A percentile compares a stretch with the other conserved stretches of the same genome.
Conservation (phyloP, 805 yeast genomes). For the Teunomyces gatunensis region DNA sequence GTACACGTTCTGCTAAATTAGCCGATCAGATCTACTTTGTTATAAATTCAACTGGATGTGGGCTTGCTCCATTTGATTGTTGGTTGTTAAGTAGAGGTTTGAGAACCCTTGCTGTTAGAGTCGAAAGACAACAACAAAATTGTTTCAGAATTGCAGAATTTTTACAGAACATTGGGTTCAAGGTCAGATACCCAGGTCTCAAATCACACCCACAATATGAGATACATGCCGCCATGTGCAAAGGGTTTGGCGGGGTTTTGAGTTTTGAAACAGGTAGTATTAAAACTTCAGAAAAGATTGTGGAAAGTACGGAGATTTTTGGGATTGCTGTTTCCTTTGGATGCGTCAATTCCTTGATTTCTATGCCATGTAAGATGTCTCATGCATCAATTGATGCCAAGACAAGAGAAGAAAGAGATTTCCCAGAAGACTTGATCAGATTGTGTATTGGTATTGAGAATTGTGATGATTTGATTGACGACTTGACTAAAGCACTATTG, state of each 20-base stretch:
- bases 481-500: slow-evolving; percentile 66
- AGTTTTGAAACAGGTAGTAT: slow-evolving; percentile 84
- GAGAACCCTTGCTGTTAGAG: slow-evolving; percentile 80
- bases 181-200: slow-evolving; percentile 85
- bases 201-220: slow-evolving; percentile 78
- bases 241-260: slow-evolving; percentile 87
- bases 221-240: slow-evolving; percentile 70
- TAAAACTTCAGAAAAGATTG: slow-evolving; percentile 63
- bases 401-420: slow-evolving; percentile 80
- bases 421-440: slow-evolving; percentile 90
- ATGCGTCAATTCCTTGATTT: slow-evolving; percentile 86
- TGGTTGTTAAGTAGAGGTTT: slow-evolving; percentile 89
- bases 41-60: slow-evolving; percentile 88
- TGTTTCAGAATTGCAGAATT: slow-evolving; percentile 74
- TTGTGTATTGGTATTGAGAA: slow-evolving; percentile 91
- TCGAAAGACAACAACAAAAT: slow-evolving; percentile 80
- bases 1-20: slow-evolving; percentile 59
- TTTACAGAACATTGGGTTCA: slow-evolving; percentile 64
- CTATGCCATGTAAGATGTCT: slow-evolving; percentile 94
- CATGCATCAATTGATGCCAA: slow-evolving; percentile 94
- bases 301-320: slow-evolving; percentile 72
- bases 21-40: slow-evolving; percentile 72
- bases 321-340: slow-evolving; percentile 94
- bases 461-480: slow-evolving; percentile 75
- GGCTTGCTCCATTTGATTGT: slow-evolving; percentile 87